Conservation (phyloP, 352 stramenopile genomes). For the Globisporangium uncinulatum region DNA sequence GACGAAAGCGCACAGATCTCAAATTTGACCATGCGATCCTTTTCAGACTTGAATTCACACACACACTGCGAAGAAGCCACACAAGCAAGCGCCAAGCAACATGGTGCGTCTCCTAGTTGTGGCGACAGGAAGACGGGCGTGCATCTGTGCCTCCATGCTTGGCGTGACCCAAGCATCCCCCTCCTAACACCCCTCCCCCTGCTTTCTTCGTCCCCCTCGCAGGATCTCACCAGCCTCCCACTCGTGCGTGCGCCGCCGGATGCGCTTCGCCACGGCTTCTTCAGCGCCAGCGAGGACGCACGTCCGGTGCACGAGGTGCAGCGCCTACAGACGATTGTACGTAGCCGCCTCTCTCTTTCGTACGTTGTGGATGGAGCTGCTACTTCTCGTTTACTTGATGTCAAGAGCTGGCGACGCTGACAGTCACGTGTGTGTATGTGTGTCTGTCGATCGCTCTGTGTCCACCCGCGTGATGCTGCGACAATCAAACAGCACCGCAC, state of each 20-base stretch:
- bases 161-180: not conserved
- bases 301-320: conserved; percentile 82
- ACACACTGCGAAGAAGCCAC: no score
- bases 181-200: not conserved
- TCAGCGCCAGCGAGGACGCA: conserved; percentile 75
- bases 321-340: conserved; percentile 70
- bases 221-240: conserved; percentile 70
- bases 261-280: conserved; percentile 77
- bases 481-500: conserved; percentile 38
- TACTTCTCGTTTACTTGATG: not conserved
- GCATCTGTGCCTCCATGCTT: no score
- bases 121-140: no score
- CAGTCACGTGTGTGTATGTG: not conserved
- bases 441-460: not conserved
- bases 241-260: conserved; percentile 80
- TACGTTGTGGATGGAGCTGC: no score
- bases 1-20: no score
- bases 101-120: no score
- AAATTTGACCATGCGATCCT: no score
- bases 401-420: not conserved
- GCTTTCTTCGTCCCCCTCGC: not conserved
- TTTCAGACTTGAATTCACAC: no score
- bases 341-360: conserved; percentile 1
- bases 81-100: no score
- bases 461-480: not conserved